These are phyloP conservation scores for Anethum foeniculum DNA, from an alignment of 140 eudicot species.

Conservation along the genomic window DNA sequence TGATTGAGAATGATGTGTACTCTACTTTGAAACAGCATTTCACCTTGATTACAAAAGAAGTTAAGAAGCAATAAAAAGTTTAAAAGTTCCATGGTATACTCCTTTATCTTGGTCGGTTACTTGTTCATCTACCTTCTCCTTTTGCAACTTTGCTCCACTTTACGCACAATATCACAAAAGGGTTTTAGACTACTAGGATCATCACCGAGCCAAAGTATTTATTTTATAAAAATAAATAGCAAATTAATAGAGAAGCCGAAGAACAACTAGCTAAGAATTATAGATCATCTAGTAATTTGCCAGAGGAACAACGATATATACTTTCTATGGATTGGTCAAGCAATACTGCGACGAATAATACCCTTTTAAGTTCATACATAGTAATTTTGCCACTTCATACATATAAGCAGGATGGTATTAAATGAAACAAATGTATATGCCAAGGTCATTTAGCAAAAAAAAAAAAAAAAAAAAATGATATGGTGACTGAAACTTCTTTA, in stretches of 20 bases:
- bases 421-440: neutral
- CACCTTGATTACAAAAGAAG: conserved; percentile 33
- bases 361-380: neutral
- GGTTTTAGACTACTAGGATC: neutral
- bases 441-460: neutral
- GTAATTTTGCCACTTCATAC: neutral
- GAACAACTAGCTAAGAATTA: neutral
- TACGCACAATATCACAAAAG: neutral
- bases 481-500: neutral
- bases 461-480: too few species aligned
- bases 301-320: neutral
- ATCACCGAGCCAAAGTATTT: neutral
- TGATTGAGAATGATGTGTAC: neutral
- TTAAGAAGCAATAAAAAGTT: conserved; percentile 12
- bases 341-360: neutral
- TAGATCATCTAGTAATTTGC: neutral
- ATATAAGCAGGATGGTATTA: neutral
- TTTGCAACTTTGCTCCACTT: conserved; percentile 10
- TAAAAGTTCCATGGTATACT: conserved; percentile 1
- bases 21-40: conserved; percentile 14
- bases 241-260: neutral
- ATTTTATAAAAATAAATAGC: neutral
- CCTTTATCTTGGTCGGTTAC: conserved; percentile 10
- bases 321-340: neutral
- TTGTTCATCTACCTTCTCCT: neutral